phyloP scores from a whole-genome alignment of 1,139 yeast species.

The Saccharomycopsis crataegensis region DNA sequence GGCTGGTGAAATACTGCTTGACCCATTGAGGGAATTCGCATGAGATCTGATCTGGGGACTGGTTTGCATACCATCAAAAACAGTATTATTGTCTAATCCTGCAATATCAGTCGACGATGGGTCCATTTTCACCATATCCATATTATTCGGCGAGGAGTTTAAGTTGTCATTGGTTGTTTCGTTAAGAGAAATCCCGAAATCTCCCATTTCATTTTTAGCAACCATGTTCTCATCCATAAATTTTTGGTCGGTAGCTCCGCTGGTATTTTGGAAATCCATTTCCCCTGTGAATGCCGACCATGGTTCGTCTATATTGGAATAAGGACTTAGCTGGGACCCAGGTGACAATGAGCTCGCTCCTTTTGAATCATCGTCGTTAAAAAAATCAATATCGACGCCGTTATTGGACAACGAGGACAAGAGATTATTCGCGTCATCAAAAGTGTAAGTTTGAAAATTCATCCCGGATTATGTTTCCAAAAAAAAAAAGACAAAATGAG shows the following conservation, averaged over 20 bases:
- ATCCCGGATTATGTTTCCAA: background rate
- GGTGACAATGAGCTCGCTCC: conserved; percentile 1
- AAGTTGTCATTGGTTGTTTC: background rate
- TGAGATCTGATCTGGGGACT: too few species aligned
- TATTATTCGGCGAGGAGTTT: background rate
- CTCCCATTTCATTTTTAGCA: background rate
- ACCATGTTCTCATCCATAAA: background rate
- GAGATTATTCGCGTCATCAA: conserved; percentile 4
- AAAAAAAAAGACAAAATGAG: background rate
- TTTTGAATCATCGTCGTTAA: background rate
- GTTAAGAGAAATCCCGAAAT: background rate
- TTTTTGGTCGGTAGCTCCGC: background rate
- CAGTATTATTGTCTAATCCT: too few species aligned
- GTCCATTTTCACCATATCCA: too few species aligned
- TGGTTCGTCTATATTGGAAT: conserved; percentile 3
- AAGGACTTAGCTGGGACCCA: conserved; percentile 1
- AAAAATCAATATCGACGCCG: background rate
- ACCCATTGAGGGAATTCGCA: too few species aligned
- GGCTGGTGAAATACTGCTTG: too few species aligned
- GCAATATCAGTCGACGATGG: too few species aligned
- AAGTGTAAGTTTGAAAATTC: background rate
- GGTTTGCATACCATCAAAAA: too few species aligned
- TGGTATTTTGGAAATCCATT: too few species aligned
- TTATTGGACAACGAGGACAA: background rate
- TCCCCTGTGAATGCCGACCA: background rate